Conservation (phyloP, 2,329 filamentous ascomycete species). For the Scolecobasidium constrictum region DNA sequence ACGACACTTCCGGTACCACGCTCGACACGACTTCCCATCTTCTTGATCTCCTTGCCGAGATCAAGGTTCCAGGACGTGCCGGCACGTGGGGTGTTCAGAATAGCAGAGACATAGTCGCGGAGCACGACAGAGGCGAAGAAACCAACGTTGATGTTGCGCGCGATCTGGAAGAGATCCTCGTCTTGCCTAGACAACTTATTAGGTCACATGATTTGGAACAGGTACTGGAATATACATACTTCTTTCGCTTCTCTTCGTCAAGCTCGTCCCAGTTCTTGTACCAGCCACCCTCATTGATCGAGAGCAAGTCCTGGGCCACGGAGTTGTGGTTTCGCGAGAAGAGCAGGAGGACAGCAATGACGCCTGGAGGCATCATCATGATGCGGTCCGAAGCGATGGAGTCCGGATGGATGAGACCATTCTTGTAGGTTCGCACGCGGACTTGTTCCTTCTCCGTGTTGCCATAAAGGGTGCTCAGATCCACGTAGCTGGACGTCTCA, state of each 20-base stretch:
- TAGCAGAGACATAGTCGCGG: conserved; percentile 36
- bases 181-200: conserved; percentile 27
- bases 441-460: conserved; percentile 32
- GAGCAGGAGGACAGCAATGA: conserved; percentile 30
- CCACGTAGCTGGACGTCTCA: conserved; percentile 37
- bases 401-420: conserved; percentile 33
- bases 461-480: conserved; percentile 35
- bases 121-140: conserved; percentile 36
- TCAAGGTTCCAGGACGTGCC: conserved; percentile 36
- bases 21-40: conserved; percentile 27
- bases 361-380: conserved; percentile 38
- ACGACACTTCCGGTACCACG: conserved; percentile 34
- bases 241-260: conserved; percentile 24
- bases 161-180: conserved; percentile 37
- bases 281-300: conserved; percentile 33
- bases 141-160: conserved; percentile 36
- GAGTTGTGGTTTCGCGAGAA: conserved; percentile 37
- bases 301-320: conserved; percentile 28
- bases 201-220: background rate
- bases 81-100: conserved; percentile 33
- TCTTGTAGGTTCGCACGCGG: conserved; percentile 31
- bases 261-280: conserved; percentile 31
- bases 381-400: conserved; percentile 34
- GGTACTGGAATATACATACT: conserved; percentile 19
- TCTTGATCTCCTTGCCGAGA: conserved; percentile 35